These are phyloP conservation scores for Penicillium atrosanguineum DNA, from an alignment of 495 filamentous ascomycete species.

Conservation along the genomic window DNA sequence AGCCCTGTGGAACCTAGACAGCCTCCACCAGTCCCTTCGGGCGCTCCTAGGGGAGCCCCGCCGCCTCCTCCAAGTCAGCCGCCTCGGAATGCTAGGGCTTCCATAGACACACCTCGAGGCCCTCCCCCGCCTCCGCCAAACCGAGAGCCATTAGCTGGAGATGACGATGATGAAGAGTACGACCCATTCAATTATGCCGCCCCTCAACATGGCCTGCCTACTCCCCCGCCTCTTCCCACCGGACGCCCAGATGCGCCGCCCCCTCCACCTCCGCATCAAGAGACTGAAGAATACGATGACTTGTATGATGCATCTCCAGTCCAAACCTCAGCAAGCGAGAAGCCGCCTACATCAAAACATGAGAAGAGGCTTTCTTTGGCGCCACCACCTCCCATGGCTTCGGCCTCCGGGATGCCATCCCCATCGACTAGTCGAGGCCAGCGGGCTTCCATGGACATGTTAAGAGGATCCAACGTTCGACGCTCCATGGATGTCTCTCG, in stretches of 20 bases:
- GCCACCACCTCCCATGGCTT: slow-evolving; percentile 27
- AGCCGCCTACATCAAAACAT: slow-evolving; percentile 41
- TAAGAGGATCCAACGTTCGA: slow-evolving; percentile 51
- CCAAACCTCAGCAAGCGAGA: slow-evolving; percentile 39
- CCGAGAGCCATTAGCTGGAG: slow-evolving; percentile 36
- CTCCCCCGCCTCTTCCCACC: slow-evolving; percentile 15
- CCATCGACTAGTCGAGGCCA: slow-evolving; percentile 43
- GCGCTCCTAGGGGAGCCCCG: slow-evolving; percentile 51
- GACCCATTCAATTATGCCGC: slow-evolving; percentile 69
- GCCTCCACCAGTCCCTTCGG: slow-evolving; percentile 60
- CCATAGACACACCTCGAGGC: slow-evolving; percentile 67
- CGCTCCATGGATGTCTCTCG: slow-evolving; percentile 72
- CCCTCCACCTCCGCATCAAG: slow-evolving; percentile 29
- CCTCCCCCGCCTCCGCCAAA: slow-evolving; percentile 56
- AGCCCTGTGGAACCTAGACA: slow-evolving; percentile 47
- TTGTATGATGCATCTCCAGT: slow-evolving; percentile 55
- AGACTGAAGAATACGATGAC: slow-evolving; percentile 43
- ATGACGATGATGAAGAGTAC: slow-evolving; percentile 65
- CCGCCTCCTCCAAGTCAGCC: slow-evolving; percentile 53
- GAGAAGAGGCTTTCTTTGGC: slow-evolving; percentile 29
- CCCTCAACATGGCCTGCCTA: slow-evolving; percentile 40
- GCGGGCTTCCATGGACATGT: slow-evolving; percentile 70
- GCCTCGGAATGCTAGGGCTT: slow-evolving; percentile 48
- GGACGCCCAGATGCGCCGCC: slow-evolving; percentile 31
- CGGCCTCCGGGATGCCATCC: slow-evolving; percentile 41